These are phyloP conservation scores for Fusarium agapanthi DNA, from an alignment of 2,329 filamentous ascomycete genomes.

Conservation along the genomic window DNA sequence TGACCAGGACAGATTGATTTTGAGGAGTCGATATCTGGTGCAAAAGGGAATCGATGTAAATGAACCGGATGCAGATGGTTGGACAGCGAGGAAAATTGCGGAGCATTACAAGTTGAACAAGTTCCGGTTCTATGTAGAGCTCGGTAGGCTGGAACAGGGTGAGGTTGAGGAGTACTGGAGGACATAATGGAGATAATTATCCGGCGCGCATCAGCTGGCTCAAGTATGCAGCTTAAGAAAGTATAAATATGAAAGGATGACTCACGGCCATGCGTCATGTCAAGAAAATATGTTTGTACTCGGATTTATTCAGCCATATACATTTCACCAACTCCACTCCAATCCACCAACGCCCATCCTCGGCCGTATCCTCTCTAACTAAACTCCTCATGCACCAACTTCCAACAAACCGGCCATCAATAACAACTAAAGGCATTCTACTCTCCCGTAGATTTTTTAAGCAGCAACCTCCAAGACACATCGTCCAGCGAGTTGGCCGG, in stretches of 20 bases:
- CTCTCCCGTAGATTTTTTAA: accelerated
- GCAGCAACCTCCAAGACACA: conserved; percentile 33
- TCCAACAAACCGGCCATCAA: accelerated
- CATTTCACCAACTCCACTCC: background rate
- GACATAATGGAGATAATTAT: background rate
- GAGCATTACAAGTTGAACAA: background rate
- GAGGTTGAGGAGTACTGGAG: background rate
- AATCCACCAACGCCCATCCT: no score
- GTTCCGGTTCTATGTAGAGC: accelerated
- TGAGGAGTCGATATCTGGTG: background rate
- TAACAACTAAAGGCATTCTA: accelerated
- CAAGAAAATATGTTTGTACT: background rate
- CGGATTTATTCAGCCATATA: background rate
- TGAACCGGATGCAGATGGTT: background rate
- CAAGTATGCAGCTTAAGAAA: background rate
- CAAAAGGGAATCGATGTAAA: background rate
- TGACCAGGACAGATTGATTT: background rate
- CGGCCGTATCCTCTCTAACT: background rate
- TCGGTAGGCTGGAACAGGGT: background rate
- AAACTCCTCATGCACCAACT: background rate
- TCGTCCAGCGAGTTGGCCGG: conserved; percentile 36
- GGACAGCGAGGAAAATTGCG: background rate
- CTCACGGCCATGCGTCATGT: background rate
- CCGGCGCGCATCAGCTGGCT: background rate
- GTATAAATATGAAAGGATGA: background rate